Evolutionary conservation across 202 grass and related monocot species (phyloP).

Genomic region (Panicum hallii): DNA sequence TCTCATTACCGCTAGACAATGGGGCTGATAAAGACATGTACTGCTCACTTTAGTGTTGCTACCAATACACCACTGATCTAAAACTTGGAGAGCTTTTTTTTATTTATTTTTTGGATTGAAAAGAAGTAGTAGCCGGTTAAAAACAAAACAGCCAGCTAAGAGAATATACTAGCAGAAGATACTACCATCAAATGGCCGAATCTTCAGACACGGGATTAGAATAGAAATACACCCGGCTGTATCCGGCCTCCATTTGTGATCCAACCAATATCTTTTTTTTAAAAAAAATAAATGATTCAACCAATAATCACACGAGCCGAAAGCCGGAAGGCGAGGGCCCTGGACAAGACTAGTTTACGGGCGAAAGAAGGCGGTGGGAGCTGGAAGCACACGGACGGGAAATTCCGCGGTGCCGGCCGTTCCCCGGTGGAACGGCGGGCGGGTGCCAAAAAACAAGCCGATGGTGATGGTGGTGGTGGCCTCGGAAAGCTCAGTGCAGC

Average conservation of each 20-base stretch:
- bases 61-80: neutral
- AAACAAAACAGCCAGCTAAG: conserved; percentile 2
- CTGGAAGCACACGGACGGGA: neutral
- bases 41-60: neutral
- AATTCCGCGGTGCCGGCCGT: conserved; percentile 25
- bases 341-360: neutral
- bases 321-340: conserved; percentile 37
- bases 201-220: neutral
- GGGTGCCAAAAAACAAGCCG: conserved; percentile 13
- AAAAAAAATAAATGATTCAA: neutral
- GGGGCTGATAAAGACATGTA: neutral
- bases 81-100: neutral
- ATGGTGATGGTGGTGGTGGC: neutral
- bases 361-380: neutral
- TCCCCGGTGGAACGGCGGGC: neutral
- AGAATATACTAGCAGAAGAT: neutral
- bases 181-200: neutral
- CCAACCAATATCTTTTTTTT: neutral
- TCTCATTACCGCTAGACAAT: neutral
- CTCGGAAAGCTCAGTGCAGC: conserved; percentile 45
- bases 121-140: neutral
- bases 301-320: conserved; percentile 48
- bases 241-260: conserved; percentile 50
- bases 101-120: neutral
- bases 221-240: neutral